Percentiles rank a stretch among this genome's conserved stretches.
Evolutionary conservation across 2,329 filamentous ascomycete species (phyloP).

Genomic region (Claviceps monticola): DNA sequence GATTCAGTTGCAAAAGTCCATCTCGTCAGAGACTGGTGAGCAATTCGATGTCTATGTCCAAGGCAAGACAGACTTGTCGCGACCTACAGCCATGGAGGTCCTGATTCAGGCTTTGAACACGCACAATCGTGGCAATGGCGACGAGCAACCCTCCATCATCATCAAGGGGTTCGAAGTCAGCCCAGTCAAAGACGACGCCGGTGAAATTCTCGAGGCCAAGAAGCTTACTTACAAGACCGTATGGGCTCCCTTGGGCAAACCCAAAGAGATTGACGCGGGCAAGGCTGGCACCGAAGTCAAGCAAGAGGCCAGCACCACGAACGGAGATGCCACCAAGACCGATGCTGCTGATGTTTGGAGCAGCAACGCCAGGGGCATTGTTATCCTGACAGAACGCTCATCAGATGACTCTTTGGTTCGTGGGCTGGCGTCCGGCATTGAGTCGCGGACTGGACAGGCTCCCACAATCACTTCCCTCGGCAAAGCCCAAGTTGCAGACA

Average conservation of each 20-base stretch:
- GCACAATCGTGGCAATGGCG: slow-evolving; percentile 9
- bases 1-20: slow-evolving; percentile 10
- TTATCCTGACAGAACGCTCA: not conserved
- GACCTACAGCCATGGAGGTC: not conserved
- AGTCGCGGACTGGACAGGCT: slow-evolving; percentile 8
- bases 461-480: slow-evolving; percentile 8
- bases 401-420: not conserved
- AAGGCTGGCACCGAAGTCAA: not conserved
- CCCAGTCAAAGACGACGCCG: slow-evolving; percentile 23
- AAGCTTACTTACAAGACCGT: not conserved
- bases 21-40: not conserved
- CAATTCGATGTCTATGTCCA: not conserved
- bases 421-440: not conserved
- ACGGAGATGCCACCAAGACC: not conserved
- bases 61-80: not conserved
- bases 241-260: not conserved
- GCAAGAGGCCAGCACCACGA: not conserved
- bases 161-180: slow-evolving; percentile 25
- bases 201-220: not conserved
- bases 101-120: slow-evolving; percentile 10
- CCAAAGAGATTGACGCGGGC: not conserved
- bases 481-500: not conserved
- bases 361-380: not conserved
- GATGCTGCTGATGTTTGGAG: not conserved
- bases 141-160: slow-evolving; percentile 16